phyloP scores from a whole-genome alignment of 2,329 filamentous ascomycete genomes.

The Fusarium secorum region DNA sequence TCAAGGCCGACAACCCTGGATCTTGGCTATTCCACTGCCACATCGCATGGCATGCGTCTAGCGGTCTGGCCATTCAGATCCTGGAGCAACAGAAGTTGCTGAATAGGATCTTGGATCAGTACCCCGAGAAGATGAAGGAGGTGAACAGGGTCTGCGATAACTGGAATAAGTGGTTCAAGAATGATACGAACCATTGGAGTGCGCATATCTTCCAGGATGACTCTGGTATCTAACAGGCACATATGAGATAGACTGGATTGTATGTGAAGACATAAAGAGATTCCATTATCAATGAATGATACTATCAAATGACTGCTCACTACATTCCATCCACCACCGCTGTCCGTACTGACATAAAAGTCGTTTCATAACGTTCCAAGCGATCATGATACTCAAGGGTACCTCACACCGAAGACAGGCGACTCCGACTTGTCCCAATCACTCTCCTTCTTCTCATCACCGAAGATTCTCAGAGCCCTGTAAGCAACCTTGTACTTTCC shows the following conservation, averaged over 20 bases:
- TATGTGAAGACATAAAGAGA: background rate
- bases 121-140: slow-evolving; percentile 10
- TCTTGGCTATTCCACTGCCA: slow-evolving; percentile 24
- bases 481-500: slow-evolving; percentile 60
- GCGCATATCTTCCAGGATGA: slow-evolving; percentile 8
- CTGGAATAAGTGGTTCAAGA: slow-evolving; percentile 21
- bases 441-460: slow-evolving; percentile 52
- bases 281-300: background rate
- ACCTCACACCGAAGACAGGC: slow-evolving; percentile 54
- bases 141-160: slow-evolving; percentile 11
- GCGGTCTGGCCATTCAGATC: slow-evolving; percentile 17
- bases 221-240: background rate
- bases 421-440: slow-evolving; percentile 59
- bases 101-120: slow-evolving; percentile 3
- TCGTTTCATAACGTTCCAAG: background rate
- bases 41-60: slow-evolving; percentile 21
- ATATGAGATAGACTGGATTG: background rate
- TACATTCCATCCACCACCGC: background rate
- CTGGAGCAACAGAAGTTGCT: slow-evolving; percentile 9
- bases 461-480: slow-evolving; percentile 59
- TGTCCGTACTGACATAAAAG: background rate
- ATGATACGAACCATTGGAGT: slow-evolving; percentile 4
- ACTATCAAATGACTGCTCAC: background rate
- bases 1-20: slow-evolving; percentile 8
- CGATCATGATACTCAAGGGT: slow-evolving; percentile 35